Percentiles rank a stretch among this genome's conserved stretches.
phyloP scores from a whole-genome alignment of 768 basidiomycete genomes.

The Agaricus subrufescens region DNA sequence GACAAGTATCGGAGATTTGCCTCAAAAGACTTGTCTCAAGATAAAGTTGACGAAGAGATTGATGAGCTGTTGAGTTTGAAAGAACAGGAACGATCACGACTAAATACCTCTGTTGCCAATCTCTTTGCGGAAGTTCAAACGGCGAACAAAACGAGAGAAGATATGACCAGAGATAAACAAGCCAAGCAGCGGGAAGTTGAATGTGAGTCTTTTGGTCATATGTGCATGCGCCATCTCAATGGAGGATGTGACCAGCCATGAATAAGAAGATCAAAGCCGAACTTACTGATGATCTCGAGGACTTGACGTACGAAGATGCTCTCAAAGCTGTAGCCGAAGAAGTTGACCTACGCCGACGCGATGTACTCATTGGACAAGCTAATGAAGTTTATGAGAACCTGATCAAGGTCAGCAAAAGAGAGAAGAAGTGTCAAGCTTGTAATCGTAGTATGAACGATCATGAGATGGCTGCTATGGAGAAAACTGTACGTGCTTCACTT shows the following conservation, averaged over 20 bases:
- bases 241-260: neutral
- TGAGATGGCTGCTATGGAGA: conserved; percentile 57
- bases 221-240: neutral
- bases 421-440: conserved; percentile 74
- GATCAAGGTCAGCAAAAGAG: conserved; percentile 52
- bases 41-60: conserved; percentile 72
- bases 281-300: conserved; percentile 25
- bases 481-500: conserved; percentile 40
- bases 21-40: conserved; percentile 52
- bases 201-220: neutral
- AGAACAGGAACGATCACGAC: conserved; percentile 53
- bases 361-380: conserved; percentile 1
- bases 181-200: conserved; percentile 7
- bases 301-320: conserved; percentile 38
- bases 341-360: conserved; percentile 1
- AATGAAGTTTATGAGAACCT: conserved; percentile 45
- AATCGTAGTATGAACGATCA: conserved; percentile 57
- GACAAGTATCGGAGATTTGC: conserved; percentile 61
- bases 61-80: conserved; percentile 52
- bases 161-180: conserved; percentile 2
- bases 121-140: conserved; percentile 27
- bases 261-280: conserved; percentile 23
- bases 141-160: conserved; percentile 36
- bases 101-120: conserved; percentile 24
- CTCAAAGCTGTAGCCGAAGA: conserved; percentile 35